These are phyloP conservation scores for Aspergillus egyptiacus DNA, from an alignment of 495 filamentous ascomycete species.

Conservation along the genomic window DNA sequence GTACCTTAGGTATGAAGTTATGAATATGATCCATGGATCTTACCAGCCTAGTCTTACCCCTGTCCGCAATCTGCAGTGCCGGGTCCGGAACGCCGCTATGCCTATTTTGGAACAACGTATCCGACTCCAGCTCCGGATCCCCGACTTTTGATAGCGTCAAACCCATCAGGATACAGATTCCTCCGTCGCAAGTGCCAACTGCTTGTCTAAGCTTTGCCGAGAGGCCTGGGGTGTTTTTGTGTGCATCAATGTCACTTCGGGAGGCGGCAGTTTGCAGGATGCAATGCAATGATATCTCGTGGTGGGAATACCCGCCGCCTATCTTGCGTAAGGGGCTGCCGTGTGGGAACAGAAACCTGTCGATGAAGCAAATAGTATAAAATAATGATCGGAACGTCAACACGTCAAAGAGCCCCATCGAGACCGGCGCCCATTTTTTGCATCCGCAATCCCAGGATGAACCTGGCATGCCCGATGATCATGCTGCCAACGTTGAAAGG, in stretches of 20 bases:
- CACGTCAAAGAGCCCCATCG: background rate
- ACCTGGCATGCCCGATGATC: background rate
- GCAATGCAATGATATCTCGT: background rate
- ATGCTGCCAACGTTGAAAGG: constrained; percentile 3
- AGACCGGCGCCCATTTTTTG: background rate
- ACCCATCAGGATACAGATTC: no score
- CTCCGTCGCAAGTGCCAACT: no score
- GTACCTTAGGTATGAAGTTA: no score
- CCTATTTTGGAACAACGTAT: no score
- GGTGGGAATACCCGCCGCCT: background rate
- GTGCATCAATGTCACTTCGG: background rate
- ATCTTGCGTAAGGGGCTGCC: constrained; percentile 4
- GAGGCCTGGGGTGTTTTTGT: background rate
- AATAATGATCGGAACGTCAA: background rate
- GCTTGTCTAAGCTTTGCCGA: no score
- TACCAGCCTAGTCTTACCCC: no score
- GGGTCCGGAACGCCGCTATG: no score
- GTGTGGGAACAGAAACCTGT: background rate
- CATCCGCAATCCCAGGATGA: background rate
- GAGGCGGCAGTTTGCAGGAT: background rate
- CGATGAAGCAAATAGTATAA: constrained; percentile 5
- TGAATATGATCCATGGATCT: no score
- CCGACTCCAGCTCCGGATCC: no score
- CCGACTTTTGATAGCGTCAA: no score
- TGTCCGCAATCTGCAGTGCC: no score